Percentiles rank a stretch among this genome's conserved stretches.
Evolutionary conservation across 2,329 filamentous ascomycete genomes (phyloP).

Genomic region (Xylariaceae sp.): DNA sequence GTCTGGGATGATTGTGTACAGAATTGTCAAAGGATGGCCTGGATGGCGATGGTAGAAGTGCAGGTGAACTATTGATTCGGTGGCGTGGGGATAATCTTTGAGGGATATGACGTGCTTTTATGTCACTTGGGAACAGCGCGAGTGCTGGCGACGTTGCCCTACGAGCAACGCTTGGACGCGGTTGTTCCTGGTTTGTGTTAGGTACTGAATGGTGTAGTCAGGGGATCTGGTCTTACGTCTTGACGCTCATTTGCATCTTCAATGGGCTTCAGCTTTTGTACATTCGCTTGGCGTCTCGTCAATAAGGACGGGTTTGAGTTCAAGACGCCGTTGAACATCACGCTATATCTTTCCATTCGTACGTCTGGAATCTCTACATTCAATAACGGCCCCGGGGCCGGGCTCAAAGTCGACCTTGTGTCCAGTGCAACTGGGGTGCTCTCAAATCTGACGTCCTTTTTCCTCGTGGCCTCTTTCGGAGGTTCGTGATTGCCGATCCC

Average conservation of each 20-base stretch:
- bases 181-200: slow-evolving; percentile 15
- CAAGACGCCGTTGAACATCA: slow-evolving; percentile 84
- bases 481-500: slow-evolving; percentile 14
- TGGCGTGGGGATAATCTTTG: slow-evolving; percentile 36
- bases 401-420: slow-evolving; percentile 6
- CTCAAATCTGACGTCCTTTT: slow-evolving; percentile 24
- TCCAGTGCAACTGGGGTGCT: slow-evolving; percentile 24
- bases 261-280: slow-evolving; percentile 54
- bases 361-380: slow-evolving; percentile 75
- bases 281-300: slow-evolving; percentile 54
- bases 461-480: slow-evolving; percentile 11
- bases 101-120: slow-evolving; percentile 19
- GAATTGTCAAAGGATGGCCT: slow-evolving; percentile 31
- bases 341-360: slow-evolving; percentile 82
- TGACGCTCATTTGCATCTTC: slow-evolving; percentile 41
- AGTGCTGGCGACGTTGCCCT: slow-evolving; percentile 49
- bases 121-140: slow-evolving; percentile 41
- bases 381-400: slow-evolving; percentile 43
- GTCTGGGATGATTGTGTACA: slow-evolving; percentile 15
- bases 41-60: slow-evolving; percentile 42
- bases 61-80: slow-evolving; percentile 55
- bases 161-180: slow-evolving; percentile 21
- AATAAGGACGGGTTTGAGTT: slow-evolving; percentile 45
- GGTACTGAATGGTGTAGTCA: not conserved
- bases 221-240: slow-evolving; percentile 27